Evolutionary conservation across 2,329 filamentous ascomycete genomes (phyloP), one percentile per base, ranked within the genome.

Genomic region (Botryosphaeria dothidea): DNA sequence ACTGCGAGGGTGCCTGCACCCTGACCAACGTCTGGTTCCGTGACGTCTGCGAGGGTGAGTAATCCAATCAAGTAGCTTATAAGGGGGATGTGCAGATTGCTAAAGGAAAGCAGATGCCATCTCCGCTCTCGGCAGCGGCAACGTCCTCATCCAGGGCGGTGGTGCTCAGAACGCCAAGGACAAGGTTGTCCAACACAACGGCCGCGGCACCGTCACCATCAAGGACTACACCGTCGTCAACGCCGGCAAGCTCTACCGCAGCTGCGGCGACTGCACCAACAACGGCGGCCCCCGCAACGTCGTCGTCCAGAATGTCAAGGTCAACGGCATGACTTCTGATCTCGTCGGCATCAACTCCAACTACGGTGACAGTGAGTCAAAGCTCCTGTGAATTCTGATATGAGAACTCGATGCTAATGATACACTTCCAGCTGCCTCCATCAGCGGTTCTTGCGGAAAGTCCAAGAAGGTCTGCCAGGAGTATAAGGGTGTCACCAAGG

Each of bases 1-100:
- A 85, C 74, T 85, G 83, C 73, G 72, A 79, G 65, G 82, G 81
- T 36, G 74, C 79, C n/a, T 84, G 82, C 71, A 81, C 78, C 5
- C 71, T 83, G 27, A 78, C 76, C 65, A 72, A 71, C 34, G 68
- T 73, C 23, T 74, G 71, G 72, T 73, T 69, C 70, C 66, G 64
- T 3, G 70, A 74, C 66, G 71, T 73, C 15, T 81, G 79, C 67
- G 78, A 81, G 66, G 57, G 57, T 48, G 27, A 52, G 49, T 21
- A 29, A 13, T 19, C 25, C 8, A 34, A 17, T 34, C 49, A 51
- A n/a, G 38, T 46, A 15, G 31, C 13, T 17, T 17, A 6, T 70
- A 79, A 75, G n/a, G n/a, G n/a, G n/a, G n/a, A n/a, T n/a, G n/a
- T n/a, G n/a, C n/a, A n/a, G 21, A 69, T 81, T 19, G 75, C 23